Percentiles rank a stretch among this genome's conserved stretches.
Conservation (phyloP, 1,139 yeast species). For the Diutina ranongensis region DNA sequence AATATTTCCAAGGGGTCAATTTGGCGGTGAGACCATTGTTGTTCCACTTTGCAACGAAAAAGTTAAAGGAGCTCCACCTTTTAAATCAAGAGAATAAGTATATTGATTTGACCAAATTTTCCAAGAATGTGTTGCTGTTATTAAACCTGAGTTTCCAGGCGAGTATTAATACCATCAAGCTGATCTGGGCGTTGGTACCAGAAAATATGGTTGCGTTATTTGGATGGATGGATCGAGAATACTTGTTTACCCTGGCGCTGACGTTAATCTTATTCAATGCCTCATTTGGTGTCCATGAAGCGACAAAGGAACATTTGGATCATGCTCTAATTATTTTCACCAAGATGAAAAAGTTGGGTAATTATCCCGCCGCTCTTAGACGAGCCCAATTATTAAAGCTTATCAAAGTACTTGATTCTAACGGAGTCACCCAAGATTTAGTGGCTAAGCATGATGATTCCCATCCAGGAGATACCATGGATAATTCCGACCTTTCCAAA, state of each 20-base stretch:
- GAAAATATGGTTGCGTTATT: constrained; percentile 73
- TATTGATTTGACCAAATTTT: constrained; percentile 57
- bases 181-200: constrained; percentile 61
- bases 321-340: constrained; percentile 63
- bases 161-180: constrained; percentile 65
- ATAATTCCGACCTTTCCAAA: neutral
- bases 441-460: constrained; percentile 45
- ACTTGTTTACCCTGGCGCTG: constrained; percentile 69
- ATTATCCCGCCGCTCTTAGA: constrained; percentile 67
- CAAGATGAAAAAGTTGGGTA: constrained; percentile 65
- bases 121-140: constrained; percentile 55
- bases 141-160: constrained; percentile 79
- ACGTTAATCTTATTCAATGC: constrained; percentile 67
- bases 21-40: constrained; percentile 71
- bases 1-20: constrained; percentile 77
- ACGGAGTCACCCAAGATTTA: constrained; percentile 49
- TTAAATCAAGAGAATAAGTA: constrained; percentile 36
- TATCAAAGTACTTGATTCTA: constrained; percentile 55
- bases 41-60: constrained; percentile 68
- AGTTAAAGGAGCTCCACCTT: constrained; percentile 41
- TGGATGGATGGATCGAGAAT: constrained; percentile 87
- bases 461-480: neutral
- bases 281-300: constrained; percentile 75
- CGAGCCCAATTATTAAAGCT: constrained; percentile 61
- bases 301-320: constrained; percentile 60